phyloP scores from a whole-genome alignment of 2,329 filamentous ascomycete species.

The Raffaelea arxii region DNA sequence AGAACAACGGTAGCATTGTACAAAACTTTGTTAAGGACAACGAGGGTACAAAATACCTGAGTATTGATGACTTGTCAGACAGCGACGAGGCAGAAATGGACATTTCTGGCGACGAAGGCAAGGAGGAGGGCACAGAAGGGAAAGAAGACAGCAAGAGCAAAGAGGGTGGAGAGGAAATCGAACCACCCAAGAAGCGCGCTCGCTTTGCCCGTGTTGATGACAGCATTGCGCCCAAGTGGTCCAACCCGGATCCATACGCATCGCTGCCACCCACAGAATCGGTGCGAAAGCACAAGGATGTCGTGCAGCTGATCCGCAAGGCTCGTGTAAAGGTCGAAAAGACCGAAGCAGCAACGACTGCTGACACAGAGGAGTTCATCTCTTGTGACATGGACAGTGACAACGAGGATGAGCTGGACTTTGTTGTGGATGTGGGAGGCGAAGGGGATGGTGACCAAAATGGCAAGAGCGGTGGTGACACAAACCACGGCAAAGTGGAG shows the following conservation, averaged over 20 bases:
- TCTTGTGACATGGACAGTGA: slow-evolving; percentile 64
- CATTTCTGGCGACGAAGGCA: slow-evolving; percentile 38
- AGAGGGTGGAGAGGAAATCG: slow-evolving; percentile 22
- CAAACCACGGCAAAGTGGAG: slow-evolving; percentile 5
- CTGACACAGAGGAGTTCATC: slow-evolving; percentile 74
- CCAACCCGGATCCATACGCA: slow-evolving; percentile 91
- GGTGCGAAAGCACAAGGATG: slow-evolving; percentile 68
- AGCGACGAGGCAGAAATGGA: slow-evolving; percentile 57
- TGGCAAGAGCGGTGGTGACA: not conserved
- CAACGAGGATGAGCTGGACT: slow-evolving; percentile 11
- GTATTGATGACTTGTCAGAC: slow-evolving; percentile 50
- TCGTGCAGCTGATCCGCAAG: slow-evolving; percentile 87
- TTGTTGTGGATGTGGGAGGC: not conserved
- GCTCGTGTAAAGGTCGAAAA: slow-evolving; percentile 56
- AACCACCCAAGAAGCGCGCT: slow-evolving; percentile 11
- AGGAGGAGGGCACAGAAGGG: slow-evolving; percentile 17
- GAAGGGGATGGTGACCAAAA: not conserved
- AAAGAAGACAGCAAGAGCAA: slow-evolving; percentile 16
- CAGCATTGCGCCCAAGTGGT: slow-evolving; percentile 61
- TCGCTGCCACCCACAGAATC: slow-evolving; percentile 69
- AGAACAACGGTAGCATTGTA: slow-evolving; percentile 25
- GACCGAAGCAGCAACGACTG: slow-evolving; percentile 36
- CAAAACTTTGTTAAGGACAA: slow-evolving; percentile 36
- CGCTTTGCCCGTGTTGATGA: slow-evolving; percentile 3
- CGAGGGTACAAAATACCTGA: slow-evolving; percentile 40